Conservation (phyloP, 805 yeast species). For the Candida maesae region DNA sequence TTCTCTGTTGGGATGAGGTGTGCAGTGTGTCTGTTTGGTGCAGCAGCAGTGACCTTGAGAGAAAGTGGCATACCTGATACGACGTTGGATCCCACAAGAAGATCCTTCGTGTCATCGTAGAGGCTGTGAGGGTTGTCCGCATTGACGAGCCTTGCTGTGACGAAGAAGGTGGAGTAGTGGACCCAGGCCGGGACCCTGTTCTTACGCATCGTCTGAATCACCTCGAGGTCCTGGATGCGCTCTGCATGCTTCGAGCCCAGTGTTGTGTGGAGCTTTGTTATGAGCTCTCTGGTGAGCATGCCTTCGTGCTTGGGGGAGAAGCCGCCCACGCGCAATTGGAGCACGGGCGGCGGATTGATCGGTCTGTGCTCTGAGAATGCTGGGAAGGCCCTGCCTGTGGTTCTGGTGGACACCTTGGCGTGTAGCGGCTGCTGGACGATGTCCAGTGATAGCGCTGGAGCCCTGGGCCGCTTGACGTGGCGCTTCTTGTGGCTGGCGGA, state of each 20-base stretch:
- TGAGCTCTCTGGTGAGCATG: slow-evolving; percentile 12
- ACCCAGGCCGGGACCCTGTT: slow-evolving; percentile 23
- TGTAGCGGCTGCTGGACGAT: slow-evolving; percentile 30
- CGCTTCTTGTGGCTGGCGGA: slow-evolving; percentile 11
- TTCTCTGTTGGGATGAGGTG: slow-evolving; percentile 17
- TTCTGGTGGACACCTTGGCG: slow-evolving; percentile 29
- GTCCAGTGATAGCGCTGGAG: slow-evolving; percentile 17
- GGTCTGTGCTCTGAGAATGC: slow-evolving; percentile 32
- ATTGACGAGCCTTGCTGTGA: slow-evolving; percentile 17
- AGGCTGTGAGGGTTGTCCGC: not conserved
- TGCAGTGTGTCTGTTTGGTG: slow-evolving; percentile 12
- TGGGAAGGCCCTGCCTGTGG: slow-evolving; percentile 21
- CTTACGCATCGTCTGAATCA: slow-evolving; percentile 16
- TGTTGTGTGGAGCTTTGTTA: slow-evolving; percentile 4
- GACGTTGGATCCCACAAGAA: slow-evolving; percentile 24
- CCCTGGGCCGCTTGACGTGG: slow-evolving; percentile 17
- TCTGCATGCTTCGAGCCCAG: slow-evolving; percentile 18
- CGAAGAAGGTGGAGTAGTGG: slow-evolving; percentile 28
- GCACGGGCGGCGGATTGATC: slow-evolving; percentile 32
- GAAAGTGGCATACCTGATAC: slow-evolving; percentile 26
- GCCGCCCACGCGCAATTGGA: slow-evolving; percentile 23
- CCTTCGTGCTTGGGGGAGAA: slow-evolving; percentile 10
- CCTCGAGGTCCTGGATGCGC: slow-evolving; percentile 20
- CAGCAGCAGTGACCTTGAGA: slow-evolving; percentile 12
- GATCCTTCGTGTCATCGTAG: slow-evolving; percentile 14